A percentile compares a stretch with the other conserved stretches of the same genome.
These are phyloP conservation scores for Phlegmacium glaucopus DNA, from an alignment of 768 basidiomycete species.

Conservation along the genomic window DNA sequence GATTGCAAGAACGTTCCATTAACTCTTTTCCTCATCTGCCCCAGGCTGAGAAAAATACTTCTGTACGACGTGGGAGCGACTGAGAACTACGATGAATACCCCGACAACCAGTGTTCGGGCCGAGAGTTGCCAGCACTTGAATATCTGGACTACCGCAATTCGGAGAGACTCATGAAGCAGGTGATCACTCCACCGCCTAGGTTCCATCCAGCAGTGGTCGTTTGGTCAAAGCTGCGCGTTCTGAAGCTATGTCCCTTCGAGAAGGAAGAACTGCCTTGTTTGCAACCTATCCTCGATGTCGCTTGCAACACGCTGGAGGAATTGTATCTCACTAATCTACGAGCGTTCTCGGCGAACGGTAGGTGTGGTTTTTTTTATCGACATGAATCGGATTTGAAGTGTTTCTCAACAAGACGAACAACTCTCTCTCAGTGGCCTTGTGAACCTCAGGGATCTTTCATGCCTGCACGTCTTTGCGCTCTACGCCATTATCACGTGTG, in stretches of 20 bases:
- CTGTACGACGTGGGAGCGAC: too few species aligned
- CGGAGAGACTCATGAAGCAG: conserved; percentile 1
- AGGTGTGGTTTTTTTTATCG: neutral
- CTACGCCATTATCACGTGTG: too few species aligned
- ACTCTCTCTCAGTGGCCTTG: neutral
- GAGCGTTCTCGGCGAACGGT: neutral
- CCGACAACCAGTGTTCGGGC: neutral
- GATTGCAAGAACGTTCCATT: too few species aligned
- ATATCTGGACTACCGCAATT: neutral
- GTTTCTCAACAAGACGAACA: neutral
- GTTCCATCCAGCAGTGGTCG: neutral
- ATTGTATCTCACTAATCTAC: conserved; percentile 3
- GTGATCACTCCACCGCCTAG: too few species aligned
- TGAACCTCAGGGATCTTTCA: neutral
- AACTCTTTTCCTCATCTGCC: too few species aligned
- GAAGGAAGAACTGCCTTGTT: conserved; percentile 1
- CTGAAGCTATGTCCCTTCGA: too few species aligned
- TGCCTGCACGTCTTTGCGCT: neutral
- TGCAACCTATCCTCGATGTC: conserved; percentile 8
- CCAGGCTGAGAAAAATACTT: too few species aligned
- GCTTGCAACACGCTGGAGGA: conserved; percentile 9
- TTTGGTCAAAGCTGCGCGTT: conserved; percentile 9
- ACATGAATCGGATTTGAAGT: neutral
- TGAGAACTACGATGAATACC: too few species aligned
- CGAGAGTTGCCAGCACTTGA: conserved; percentile 4